phyloP scores from a whole-genome alignment of 306 rosid genomes.

The Vigna angularis region DNA sequence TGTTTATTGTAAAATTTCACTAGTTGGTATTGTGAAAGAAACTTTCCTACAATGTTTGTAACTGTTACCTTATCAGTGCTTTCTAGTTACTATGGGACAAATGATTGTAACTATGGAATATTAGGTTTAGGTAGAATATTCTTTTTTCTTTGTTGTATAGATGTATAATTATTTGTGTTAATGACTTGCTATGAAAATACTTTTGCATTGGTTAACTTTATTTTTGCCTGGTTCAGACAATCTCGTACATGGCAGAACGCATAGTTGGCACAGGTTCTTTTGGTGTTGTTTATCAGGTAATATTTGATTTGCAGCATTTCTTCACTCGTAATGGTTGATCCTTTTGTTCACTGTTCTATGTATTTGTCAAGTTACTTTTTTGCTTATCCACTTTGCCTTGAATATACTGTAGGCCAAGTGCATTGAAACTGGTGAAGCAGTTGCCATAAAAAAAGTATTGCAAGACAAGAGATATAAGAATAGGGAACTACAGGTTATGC shows the following conservation, averaged over 20 bases:
- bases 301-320: constrained; percentile 25
- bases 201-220: constrained; percentile 20
- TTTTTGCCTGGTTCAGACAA: constrained; percentile 56
- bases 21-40: neutral
- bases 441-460: constrained; percentile 90
- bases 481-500: constrained; percentile 90
- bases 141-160: neutral
- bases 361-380: constrained; percentile 13
- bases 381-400: constrained; percentile 24
- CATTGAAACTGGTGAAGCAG: constrained; percentile 82
- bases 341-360: constrained; percentile 10
- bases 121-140: constrained; percentile 23
- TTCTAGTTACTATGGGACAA: constrained; percentile 6
- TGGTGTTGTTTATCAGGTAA: constrained; percentile 98
- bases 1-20: neutral
- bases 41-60: neutral
- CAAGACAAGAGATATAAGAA: constrained; percentile 97
- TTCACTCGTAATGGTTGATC: neutral
- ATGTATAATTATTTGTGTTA: constrained; percentile 11
- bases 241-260: constrained; percentile 94
- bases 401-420: constrained; percentile 76
- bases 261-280: constrained; percentile 98
- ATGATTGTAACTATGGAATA: neutral
- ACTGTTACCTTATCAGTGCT: neutral
- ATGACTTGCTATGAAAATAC: constrained; percentile 9